Evolutionary conservation across 1,284 basidiomycete species (phyloP).

Genomic region (Cutaneotrichosporon mucoides): DNA sequence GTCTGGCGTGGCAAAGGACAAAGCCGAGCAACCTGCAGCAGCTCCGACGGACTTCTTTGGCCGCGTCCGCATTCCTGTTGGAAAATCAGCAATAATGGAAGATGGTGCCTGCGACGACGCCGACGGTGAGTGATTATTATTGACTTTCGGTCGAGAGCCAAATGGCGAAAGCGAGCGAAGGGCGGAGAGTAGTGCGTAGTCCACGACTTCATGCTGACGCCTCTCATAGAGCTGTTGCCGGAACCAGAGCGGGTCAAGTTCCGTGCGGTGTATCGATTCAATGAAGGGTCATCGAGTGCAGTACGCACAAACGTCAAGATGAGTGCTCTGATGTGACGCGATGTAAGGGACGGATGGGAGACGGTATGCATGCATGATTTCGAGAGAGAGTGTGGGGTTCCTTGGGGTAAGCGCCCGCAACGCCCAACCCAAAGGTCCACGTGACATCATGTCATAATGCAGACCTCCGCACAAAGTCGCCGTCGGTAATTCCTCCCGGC

Average conservation of each 20-base stretch:
- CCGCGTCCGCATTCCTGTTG: conserved; percentile 7
- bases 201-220: background rate
- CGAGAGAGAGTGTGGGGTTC: too few species aligned
- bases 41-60: conserved; percentile 90
- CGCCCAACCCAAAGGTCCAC: too few species aligned
- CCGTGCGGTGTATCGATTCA: conserved; percentile 73
- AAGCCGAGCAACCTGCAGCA: conserved; percentile 7
- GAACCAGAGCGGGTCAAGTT: conserved; percentile 49
- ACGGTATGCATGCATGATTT: too few species aligned
- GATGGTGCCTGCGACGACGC: background rate
- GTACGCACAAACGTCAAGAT: conserved; percentile 75
- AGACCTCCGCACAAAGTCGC: too few species aligned
- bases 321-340: conserved; percentile 52
- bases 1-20: conserved; percentile 7
- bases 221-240: background rate
- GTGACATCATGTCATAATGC: too few species aligned
- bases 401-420: too few species aligned
- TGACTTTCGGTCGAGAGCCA: too few species aligned
- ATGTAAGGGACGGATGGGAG: too few species aligned
- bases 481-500: too few species aligned
- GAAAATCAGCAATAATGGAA: too few species aligned
- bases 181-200: background rate
- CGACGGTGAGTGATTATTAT: background rate
- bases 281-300: conserved; percentile 92
- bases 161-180: too few species aligned